These are phyloP conservation scores for Bruguiera sexangula DNA, from an alignment of 345 rosid genomes.

Conservation along the genomic window DNA sequence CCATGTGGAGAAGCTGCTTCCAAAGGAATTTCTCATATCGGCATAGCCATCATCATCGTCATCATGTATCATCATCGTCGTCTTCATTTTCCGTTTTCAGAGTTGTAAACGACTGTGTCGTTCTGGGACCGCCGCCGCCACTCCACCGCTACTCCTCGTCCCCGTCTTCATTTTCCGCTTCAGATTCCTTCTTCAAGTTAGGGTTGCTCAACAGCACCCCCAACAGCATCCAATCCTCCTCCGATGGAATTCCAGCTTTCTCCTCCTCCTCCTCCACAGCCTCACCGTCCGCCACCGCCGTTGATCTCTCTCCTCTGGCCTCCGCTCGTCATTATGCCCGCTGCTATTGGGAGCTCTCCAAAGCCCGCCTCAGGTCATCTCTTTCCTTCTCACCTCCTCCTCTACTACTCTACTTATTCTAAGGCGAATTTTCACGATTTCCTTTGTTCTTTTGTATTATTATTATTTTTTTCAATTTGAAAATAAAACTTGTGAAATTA, in stretches of 20 bases:
- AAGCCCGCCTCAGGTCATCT: constrained; percentile 86
- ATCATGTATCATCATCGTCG: not conserved
- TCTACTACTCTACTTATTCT: not conserved
- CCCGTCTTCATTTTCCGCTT: constrained; percentile 18
- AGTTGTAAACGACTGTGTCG: no score
- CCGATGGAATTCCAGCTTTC: constrained; percentile 39
- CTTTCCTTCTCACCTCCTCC: not conserved
- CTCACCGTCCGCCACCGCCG: not conserved
- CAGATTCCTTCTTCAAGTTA: constrained; percentile 23
- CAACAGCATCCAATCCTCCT: constrained; percentile 9
- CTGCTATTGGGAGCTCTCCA: constrained; percentile 92
- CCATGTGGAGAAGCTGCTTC: constrained; percentile 19
- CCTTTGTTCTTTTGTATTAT: not conserved
- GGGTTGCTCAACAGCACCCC: constrained; percentile 20
- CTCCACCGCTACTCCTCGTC: constrained; percentile 16
- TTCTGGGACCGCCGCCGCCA: not conserved
- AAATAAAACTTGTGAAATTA: not conserved
- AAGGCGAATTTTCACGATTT: not conserved
- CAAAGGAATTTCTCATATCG: not conserved
- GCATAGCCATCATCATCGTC: not conserved
- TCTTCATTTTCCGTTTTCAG: not conserved
- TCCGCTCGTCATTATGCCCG: constrained; percentile 51
- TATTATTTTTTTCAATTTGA: not conserved
- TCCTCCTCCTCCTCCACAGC: constrained; percentile 9
- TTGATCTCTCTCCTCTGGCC: constrained; percentile 29